Base-by-base conservation (phyloP, 805 yeast species). In the Babjeviella inositovora region DNA sequence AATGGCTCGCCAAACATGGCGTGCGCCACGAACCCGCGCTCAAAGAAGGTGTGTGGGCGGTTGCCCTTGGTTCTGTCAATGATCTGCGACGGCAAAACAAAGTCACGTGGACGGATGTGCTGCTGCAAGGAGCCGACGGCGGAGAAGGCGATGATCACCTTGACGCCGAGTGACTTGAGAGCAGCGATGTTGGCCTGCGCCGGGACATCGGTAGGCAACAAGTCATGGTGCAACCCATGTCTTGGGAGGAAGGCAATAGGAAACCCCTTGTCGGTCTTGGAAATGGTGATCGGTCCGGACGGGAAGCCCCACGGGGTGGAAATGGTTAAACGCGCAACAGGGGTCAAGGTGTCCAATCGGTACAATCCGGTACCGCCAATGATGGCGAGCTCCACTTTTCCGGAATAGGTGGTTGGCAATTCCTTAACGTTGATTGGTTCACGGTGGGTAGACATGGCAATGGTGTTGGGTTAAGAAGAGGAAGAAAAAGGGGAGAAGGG, bases 331-430 rank as follows among this genome's bases (percentile, higher is more conserved):
- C 74, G 58, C 9, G 95, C 94, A 21, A 87, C 93, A 4, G 93
- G 92, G 22, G 72, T 64, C 26, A 90, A 58, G 27, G 80, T 70
- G 19, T 75, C 80, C 27, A 90, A 58, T 28, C 80, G 77, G 57
- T 90, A 90, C 15, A 90, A 63, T n/a, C 99, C 99, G 4, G 98
- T 90, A 19, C 98, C 98, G 19, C 98, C 98, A 45, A 90, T 90
- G 35, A 90, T 69, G 17, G 93, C 97, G 20, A 90, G 60, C 18
- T 67, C 62, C 13, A 90, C 79, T 16, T 79, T 73, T 37, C 70
- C 77, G 26, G 49, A 43, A 50, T 64, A 73, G 15, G 52, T 50
- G 28, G 62, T 58, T 19, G 80, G 76, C 29, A 62, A n/a, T n/a
- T n/a, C n/a, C n/a, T n/a, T n/a, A n/a, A n/a, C n/a, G n/a, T n/a